These are phyloP conservation scores for Sphagnurus paluster DNA, from an alignment of 1,284 basidiomycete genomes.

Conservation along the genomic window DNA sequence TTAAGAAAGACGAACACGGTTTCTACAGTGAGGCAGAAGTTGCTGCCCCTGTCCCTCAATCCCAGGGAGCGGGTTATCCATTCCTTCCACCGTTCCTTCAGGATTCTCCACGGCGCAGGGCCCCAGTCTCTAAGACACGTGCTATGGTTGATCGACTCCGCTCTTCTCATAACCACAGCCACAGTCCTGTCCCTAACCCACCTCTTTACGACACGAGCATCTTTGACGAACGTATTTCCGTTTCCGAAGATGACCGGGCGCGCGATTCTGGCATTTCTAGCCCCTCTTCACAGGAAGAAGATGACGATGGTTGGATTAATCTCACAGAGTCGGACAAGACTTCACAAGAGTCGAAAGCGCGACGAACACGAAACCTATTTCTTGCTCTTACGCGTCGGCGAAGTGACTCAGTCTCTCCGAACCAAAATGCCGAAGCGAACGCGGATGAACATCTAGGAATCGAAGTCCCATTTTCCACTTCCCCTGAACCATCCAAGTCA, in stretches of 20 bases:
- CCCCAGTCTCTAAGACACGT: conserved; percentile 43
- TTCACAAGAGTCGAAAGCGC: conserved; percentile 26
- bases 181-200: conserved; percentile 31
- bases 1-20: conserved; percentile 43
- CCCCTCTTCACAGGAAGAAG: conserved; percentile 29
- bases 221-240: conserved; percentile 28
- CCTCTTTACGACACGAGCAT: conserved; percentile 28
- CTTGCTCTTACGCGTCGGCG: conserved; percentile 38
- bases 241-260: conserved; percentile 35
- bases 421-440: conserved; percentile 17
- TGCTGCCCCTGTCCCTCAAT: conserved; percentile 17
- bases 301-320: conserved; percentile 42
- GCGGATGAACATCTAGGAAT: conserved; percentile 16
- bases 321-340: conserved; percentile 23
- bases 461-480: conserved; percentile 17
- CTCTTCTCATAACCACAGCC: conserved; percentile 30
- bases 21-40: conserved; percentile 38
- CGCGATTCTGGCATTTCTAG: conserved; percentile 26
- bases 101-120: conserved; percentile 33
- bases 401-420: conserved; percentile 35
- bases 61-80: conserved; percentile 18
- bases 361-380: conserved; percentile 38
- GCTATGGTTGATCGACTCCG: conserved; percentile 46
- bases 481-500: conserved; percentile 18
- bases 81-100: conserved; percentile 43